Evolutionary conservation across 805 yeast genomes (phyloP), one percentile per base, ranked within the genome.

Genomic region (Ogataea paraovalis): DNA sequence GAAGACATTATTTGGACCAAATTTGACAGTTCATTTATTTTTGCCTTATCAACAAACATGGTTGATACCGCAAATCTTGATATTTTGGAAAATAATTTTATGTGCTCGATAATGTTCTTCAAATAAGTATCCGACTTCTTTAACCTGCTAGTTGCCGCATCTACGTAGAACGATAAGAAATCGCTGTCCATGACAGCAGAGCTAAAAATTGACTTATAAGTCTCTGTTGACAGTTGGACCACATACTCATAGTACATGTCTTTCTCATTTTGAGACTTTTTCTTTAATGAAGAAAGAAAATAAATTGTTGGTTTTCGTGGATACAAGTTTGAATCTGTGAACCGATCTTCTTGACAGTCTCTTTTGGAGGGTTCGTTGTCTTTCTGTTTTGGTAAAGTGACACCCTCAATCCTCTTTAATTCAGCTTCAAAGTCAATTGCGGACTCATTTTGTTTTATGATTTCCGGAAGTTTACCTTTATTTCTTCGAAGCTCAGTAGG

Each of bases 101-200:
- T 42, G 16, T 60, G 51, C 2, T 50, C 45, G 1, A 61, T 38
- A 2, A 70, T 58, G 7, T 53, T 55, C 2, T 27, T 19, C 20
- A 53, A 43, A 6, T 42, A 34, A 2, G 51, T 37, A 7, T 41
- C 30, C 0, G 64, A 44, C 4, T 59, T 54, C 28, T 58, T 51
- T 6, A 68, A 57, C 3, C 56, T 52, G 37, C 44, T 33, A 3
- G 53, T 41, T 7, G 58, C 60, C 0, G 84, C 75, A 25, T 74
- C 76, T 8, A 80, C 42, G 46, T 68, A 74, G 49, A 78, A 73
- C n/a, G 66, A 66, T 7, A 81, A 59, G 48, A 76, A 71, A 12
- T 72, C 75, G 0, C 73, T 54, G 34, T 81, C 86, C 1, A 82
- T 59, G 1, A 82, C 83, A 9, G 74, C 69, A 3, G 56, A 45